phyloP scores from a whole-genome alignment of 805 yeast species.

The Ogataea pilisensis region DNA sequence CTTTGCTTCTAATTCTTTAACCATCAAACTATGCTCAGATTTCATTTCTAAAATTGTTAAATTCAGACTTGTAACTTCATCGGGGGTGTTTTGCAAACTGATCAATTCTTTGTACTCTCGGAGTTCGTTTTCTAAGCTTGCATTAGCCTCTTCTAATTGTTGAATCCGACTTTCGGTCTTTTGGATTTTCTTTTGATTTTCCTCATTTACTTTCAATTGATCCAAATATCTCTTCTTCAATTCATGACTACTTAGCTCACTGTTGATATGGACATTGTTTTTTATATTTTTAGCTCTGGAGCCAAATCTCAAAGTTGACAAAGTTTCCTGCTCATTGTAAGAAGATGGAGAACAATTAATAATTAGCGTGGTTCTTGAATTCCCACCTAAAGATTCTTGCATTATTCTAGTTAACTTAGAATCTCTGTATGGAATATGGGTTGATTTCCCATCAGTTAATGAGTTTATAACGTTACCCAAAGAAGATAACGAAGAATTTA shows the following conservation, averaged over 20 bases:
- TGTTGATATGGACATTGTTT: slow-evolving; percentile 60
- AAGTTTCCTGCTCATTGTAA: slow-evolving; percentile 55
- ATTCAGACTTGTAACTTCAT: slow-evolving; percentile 24
- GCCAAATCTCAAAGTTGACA: slow-evolving; percentile 73
- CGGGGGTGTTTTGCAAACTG: slow-evolving; percentile 9
- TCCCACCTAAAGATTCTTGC: slow-evolving; percentile 80
- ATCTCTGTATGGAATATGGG: slow-evolving; percentile 72
- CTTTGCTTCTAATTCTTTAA: slow-evolving; percentile 20
- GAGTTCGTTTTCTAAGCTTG: slow-evolving; percentile 33
- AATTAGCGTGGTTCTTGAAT: slow-evolving; percentile 69
- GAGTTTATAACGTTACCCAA: slow-evolving; percentile 80
- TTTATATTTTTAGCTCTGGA: slow-evolving; percentile 63
- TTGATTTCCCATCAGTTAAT: slow-evolving; percentile 62
- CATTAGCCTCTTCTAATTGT: slow-evolving; percentile 40
- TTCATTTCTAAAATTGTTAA: slow-evolving; percentile 16
- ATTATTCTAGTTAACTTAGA: slow-evolving; percentile 74
- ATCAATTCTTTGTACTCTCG: slow-evolving; percentile 17
- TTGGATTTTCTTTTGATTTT: slow-evolving; percentile 17
- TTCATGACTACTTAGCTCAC: slow-evolving; percentile 24
- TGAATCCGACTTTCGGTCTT: slow-evolving; percentile 23
- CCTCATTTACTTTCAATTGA: slow-evolving; percentile 19
- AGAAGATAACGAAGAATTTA: slow-evolving; percentile 72
- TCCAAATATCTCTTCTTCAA: slow-evolving; percentile 21
- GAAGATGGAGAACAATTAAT: slow-evolving; percentile 68
- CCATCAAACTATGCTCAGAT: slow-evolving; percentile 17